These are phyloP conservation scores for Caulochytrium protostelioides DNA, from an alignment of 371 early-diverging fungal genomes.

Conservation along the genomic window DNA sequence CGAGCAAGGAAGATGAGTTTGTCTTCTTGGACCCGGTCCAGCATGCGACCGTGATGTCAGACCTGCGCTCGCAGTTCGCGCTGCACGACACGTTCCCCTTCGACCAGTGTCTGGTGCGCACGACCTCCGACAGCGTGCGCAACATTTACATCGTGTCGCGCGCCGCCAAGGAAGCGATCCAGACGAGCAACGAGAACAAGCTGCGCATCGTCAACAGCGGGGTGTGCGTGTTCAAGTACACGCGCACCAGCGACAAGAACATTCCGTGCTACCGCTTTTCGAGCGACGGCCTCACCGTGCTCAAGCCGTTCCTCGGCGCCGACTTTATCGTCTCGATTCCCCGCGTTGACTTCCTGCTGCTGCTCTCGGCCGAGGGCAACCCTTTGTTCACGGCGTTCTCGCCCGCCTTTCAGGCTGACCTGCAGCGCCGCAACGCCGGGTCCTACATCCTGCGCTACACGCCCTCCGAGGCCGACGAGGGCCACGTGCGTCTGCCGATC, in stretches of 20 bases:
- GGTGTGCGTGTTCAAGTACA: not conserved
- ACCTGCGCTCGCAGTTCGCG: too few species aligned
- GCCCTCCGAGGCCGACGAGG: too few species aligned
- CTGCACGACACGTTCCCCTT: conserved; percentile 40
- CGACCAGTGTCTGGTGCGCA: conserved; percentile 49
- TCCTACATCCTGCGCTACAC: too few species aligned
- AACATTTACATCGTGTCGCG: conserved; percentile 52
- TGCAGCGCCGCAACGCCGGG: too few species aligned
- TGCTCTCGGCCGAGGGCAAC: too few species aligned
- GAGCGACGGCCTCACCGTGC: conserved; percentile 42
- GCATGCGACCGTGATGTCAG: too few species aligned
- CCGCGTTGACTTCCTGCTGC: too few species aligned
- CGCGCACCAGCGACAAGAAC: not conserved
- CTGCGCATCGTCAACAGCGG: too few species aligned
- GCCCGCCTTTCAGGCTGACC: too few species aligned
- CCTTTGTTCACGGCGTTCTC: too few species aligned
- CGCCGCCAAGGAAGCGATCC: conserved; percentile 38
- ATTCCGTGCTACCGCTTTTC: conserved; percentile 35
- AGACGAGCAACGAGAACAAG: conserved; percentile 28
- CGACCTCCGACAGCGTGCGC: conserved; percentile 30
- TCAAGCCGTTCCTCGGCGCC: conserved; percentile 29
- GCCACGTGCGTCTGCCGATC: too few species aligned
- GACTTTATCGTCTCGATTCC: conserved; percentile 24
- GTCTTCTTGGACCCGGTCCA: conserved; percentile 47
- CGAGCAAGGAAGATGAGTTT: conserved; percentile 48